Evolutionary conservation across 192 early-diverging fungal species (phyloP).

Genomic region (Gryganskiella cystojenkinii): DNA sequence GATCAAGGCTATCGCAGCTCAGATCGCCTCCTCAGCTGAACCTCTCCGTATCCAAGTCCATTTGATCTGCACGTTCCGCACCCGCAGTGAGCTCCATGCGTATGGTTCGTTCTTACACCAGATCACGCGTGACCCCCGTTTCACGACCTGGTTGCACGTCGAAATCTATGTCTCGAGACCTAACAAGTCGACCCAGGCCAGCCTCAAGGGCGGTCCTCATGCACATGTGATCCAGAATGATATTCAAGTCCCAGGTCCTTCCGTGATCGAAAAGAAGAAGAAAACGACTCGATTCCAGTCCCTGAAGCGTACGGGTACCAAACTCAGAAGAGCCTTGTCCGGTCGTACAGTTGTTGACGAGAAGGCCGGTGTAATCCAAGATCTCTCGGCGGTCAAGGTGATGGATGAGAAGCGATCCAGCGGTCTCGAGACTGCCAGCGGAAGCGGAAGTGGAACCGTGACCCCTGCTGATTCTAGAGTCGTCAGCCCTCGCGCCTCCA

Average conservation of each 20-base stretch:
- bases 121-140: constrained; percentile 48
- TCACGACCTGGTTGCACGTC: constrained; percentile 46
- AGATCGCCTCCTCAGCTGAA: constrained; percentile 32
- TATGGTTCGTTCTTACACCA: constrained; percentile 53
- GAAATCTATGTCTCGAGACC: constrained; percentile 50
- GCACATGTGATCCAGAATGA: constrained; percentile 52
- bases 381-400: no score
- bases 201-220: constrained; percentile 31
- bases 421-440: not conserved
- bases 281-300: constrained; percentile 27
- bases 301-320: constrained; percentile 34
- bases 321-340: constrained; percentile 28
- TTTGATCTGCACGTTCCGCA: constrained; percentile 51
- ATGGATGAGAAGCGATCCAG: not conserved
- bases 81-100: constrained; percentile 43
- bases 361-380: no score
- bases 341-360: constrained; percentile 30
- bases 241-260: constrained; percentile 36
- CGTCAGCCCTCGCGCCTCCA: not conserved
- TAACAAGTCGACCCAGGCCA: constrained; percentile 22
- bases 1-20: constrained; percentile 46
- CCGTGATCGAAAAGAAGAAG: constrained; percentile 15
- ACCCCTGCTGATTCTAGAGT: not conserved
- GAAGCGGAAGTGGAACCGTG: no score
- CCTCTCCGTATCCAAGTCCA: constrained; percentile 40